These are phyloP conservation scores for Neofusicoccum laricinum DNA, from an alignment of 2,329 filamentous ascomycete genomes.

Conservation along the genomic window DNA sequence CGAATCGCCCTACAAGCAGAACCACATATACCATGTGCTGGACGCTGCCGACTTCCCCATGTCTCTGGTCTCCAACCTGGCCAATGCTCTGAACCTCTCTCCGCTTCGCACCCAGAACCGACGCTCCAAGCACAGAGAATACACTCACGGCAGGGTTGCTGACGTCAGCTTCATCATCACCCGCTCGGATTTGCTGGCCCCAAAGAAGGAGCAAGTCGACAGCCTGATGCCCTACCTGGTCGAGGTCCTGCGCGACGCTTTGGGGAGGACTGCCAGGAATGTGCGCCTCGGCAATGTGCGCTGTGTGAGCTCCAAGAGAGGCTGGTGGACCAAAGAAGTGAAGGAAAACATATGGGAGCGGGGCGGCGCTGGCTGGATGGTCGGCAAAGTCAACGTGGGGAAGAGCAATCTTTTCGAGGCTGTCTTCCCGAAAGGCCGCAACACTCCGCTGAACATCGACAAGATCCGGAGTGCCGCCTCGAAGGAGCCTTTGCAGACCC, in stretches of 20 bases:
- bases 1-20: conserved; percentile 84
- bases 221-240: conserved; percentile 80
- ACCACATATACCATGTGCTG: conserved; percentile 92
- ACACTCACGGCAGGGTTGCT: conserved; percentile 63
- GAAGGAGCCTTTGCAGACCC: conserved; percentile 20
- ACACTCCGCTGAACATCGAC: conserved; percentile 32
- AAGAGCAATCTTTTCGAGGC: conserved; percentile 89
- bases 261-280: conserved; percentile 65
- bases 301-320: conserved; percentile 79
- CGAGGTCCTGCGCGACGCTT: conserved; percentile 70
- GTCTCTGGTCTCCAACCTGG: conserved; percentile 78
- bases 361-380: conserved; percentile 88
- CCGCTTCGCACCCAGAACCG: conserved; percentile 77
- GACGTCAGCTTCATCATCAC: conserved; percentile 92
- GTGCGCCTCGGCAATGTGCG: conserved; percentile 84
- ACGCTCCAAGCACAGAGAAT: conserved; percentile 66
- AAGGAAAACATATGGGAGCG: conserved; percentile 82
- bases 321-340: conserved; percentile 87
- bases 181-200: conserved; percentile 78
- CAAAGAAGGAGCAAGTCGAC: conserved; percentile 80
- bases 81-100: conserved; percentile 66
- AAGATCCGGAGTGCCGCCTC: conserved; percentile 33
- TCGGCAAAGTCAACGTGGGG: conserved; percentile 97
- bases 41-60: conserved; percentile 97
- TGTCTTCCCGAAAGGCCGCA: conserved; percentile 72